A percentile compares a stretch with the other conserved stretches of the same genome.
Evolutionary conservation across 495 filamentous ascomycete species (phyloP).

Genomic region (Podospora pseudopauciseta): DNA sequence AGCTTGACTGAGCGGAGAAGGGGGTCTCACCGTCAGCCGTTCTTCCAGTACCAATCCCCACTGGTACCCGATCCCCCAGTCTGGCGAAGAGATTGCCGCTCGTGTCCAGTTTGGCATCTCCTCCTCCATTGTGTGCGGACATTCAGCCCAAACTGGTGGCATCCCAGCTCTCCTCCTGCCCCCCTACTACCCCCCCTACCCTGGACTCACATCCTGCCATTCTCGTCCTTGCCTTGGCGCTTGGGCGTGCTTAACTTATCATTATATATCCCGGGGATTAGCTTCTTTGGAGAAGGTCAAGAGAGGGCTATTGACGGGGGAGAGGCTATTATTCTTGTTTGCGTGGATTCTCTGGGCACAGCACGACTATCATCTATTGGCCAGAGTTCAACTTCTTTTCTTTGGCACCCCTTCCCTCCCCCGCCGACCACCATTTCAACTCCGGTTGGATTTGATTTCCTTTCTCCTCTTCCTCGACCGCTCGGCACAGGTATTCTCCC

Average conservation of each 20-base stretch:
- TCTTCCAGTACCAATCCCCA: constrained; percentile 12
- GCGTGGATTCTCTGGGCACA: constrained; percentile 15
- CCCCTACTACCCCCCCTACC: neutral
- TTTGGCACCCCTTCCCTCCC: neutral
- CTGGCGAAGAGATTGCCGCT: constrained; percentile 24
- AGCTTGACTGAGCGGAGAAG: constrained; percentile 11
- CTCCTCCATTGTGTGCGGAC: constrained; percentile 20
- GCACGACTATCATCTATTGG: constrained; percentile 15
- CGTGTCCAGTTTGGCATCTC: constrained; percentile 20
- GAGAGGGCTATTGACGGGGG: constrained; percentile 23
- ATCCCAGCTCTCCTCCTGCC: constrained; percentile 3
- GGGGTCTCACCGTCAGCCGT: constrained; percentile 12
- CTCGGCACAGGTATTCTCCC: neutral
- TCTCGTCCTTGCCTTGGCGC: neutral
- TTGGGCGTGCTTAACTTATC: constrained; percentile 12
- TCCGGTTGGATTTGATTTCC: neutral
- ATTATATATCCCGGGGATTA: constrained; percentile 13
- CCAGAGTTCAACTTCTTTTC: constrained; percentile 16
- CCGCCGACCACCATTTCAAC: constrained; percentile 24
- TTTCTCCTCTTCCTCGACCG: neutral
- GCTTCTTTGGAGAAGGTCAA: constrained; percentile 19
- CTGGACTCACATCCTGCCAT: neutral
- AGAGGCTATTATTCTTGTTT: constrained; percentile 17
- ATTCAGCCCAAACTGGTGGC: constrained; percentile 22
- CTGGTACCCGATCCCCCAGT: constrained; percentile 8